Base-by-base conservation (phyloP, 2,329 filamentous ascomycete species). In the Fusarium aywerte region DNA sequence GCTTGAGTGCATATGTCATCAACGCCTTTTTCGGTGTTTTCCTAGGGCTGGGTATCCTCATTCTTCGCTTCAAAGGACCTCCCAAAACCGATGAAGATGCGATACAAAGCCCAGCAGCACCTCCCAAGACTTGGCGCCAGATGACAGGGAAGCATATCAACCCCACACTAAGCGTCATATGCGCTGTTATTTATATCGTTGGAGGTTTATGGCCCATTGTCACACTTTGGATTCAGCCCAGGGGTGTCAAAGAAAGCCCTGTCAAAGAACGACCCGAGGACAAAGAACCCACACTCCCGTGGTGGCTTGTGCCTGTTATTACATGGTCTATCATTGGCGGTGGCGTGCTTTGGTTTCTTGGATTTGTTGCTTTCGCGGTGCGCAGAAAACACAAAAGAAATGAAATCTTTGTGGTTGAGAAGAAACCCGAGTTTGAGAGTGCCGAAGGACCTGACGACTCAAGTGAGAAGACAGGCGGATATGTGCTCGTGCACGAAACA, bases 401-500 rank as follows among this genome's bases (percentile, higher is more conserved):
- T 32, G 70, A 74, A 25, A 74, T 77, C 21, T 78, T 78, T 38
- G 70, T 77, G 9, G 74, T 76, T 10, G 76, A 79, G 61, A 76
- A 74, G 54, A 70, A 73, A 43, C 77, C 76, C 0, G 75, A 77
- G 38, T 79, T 78, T 40, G 77, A 78, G 59, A 62, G 57, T 23
- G 75, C 73, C 5, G 62, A 70, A 23, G 64, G 59, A 16, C 44
- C 48, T 12, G 60, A 60, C 4, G 43, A 57, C 9, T 50, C 52
- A 4, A 67, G 49, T 20, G 69, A 68, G 12, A 70, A 67, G 31
- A 62, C 58, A 2, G 60, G 58, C 9, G 76, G 76, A 0, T 72
- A 78, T 27, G 72, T 79, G 4, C 71, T 78, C 25, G 70, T 77
- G 9, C 77, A 78, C n/a, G 77, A 79, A 66, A 79, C 76, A 7